Base-by-base conservation (phyloP, 2,329 filamentous ascomycete species). In the Diaporthe citrichinensis region DNA sequence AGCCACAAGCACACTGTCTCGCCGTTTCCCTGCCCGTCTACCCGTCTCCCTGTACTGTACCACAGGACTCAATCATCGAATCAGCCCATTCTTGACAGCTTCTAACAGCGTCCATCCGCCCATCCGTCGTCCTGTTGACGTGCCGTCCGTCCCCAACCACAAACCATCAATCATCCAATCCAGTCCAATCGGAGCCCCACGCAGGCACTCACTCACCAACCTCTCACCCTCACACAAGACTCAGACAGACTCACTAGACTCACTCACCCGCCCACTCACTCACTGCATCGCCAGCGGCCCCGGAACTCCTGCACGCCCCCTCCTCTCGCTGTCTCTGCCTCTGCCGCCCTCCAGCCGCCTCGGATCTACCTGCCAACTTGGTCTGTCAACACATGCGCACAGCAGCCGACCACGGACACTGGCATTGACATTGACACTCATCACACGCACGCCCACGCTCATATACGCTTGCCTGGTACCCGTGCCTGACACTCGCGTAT, bases 11-110 rank as follows among this genome's bases (percentile, higher is more conserved):
- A 41, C 28, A 39, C 36, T 20, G 58, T 41, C 36, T 41, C 20
- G 10, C 57, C 7, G 28, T 58, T 25, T 61, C 31, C 31, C 31
- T 36, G 10, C 25, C 51, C 25, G 51, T 25, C 51, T 17, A 17
- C 55, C 39, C n/a, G 25, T 36, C 7, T 53, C 31, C 46, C 28
- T 68, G 34, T 69, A 31, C 28, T 68, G 34, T 69, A 41, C 49
- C 49, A 69, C 65, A 69, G 34, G 34, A 55, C 65, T 69, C 65
- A 55, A 41, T 41, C 65, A 55, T 36, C 34, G 53, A 25, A 69
- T 69, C 65, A 69, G 65, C 14, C 65, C 65, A 69, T 69, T 69
- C 65, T 51, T 53, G 65, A 68, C 65, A 68, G 65, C 34, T 55
- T 69, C 65, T 53, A 41, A 55, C 65, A 9, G 65, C 15, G n/a